phyloP scores from a whole-genome alignment of 148 eudicot species.

The Arctostaphylos glauca region DNA sequence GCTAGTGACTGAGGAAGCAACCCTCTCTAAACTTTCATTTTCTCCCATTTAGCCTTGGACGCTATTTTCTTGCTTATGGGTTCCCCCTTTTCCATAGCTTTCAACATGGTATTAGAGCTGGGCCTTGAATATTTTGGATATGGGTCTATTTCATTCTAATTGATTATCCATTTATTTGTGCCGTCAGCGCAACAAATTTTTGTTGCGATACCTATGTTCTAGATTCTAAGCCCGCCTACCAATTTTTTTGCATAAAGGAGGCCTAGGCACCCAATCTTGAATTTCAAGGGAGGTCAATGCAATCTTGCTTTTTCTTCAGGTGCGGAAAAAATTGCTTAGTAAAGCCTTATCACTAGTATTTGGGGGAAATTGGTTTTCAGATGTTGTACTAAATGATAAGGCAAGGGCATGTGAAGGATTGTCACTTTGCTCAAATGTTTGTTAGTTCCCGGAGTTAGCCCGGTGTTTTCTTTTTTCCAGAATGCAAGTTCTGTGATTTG shows the following conservation, averaged over 20 bases:
- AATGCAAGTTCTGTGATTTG: neutral
- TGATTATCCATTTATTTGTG: neutral
- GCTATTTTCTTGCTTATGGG: neutral
- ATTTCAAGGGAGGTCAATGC: neutral
- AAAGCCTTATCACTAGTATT: neutral
- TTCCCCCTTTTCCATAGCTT: neutral
- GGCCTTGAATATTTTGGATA: neutral
- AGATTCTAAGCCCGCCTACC: too few species aligned
- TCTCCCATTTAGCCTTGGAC: neutral
- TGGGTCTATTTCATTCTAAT: neutral
- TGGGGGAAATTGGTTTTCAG: neutral
- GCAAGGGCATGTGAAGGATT: neutral
- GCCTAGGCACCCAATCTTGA: too few species aligned
- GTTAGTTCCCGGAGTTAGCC: neutral
- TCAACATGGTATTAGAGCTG: neutral
- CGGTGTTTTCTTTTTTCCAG: neutral
- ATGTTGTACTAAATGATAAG: neutral
- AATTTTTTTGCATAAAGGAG: too few species aligned
- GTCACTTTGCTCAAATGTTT: neutral
- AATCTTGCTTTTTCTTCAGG: neutral
- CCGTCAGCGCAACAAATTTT: too few species aligned
- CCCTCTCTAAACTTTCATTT: neutral
- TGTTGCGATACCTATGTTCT: too few species aligned
- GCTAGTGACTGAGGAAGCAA: neutral
- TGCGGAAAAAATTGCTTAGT: neutral